Evolutionary conservation across 2,329 filamentous ascomycete species (phyloP).

Genomic region (Colletotrichum sp.): DNA sequence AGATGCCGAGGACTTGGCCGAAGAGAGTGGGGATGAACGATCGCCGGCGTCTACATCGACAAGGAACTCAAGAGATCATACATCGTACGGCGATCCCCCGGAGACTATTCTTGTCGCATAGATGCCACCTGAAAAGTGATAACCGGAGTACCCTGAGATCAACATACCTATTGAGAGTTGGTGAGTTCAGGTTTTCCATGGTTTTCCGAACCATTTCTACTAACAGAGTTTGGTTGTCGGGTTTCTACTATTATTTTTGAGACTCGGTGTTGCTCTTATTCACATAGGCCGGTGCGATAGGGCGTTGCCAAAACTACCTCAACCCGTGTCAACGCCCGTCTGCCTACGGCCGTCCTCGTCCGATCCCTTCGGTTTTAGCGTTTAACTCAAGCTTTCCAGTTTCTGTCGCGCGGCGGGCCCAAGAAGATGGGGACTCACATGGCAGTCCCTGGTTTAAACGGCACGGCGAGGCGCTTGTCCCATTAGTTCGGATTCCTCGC

Average conservation of each 20-base stretch:
- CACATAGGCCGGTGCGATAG: not conserved
- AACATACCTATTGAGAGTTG: not conserved
- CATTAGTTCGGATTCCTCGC: not conserved
- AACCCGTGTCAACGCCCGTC: not conserved
- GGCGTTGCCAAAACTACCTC: not conserved
- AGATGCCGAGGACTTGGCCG: not conserved
- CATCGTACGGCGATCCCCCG: not conserved
- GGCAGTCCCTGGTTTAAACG: not conserved
- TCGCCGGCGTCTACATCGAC: not conserved
- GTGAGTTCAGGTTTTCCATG: not conserved
- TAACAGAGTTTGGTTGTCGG: not conserved
- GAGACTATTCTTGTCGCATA: not conserved
- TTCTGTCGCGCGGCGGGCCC: not conserved
- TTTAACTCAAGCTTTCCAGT: not conserved
- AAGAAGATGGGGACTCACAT: not conserved
- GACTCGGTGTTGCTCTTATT: not conserved
- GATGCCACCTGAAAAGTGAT: not conserved
- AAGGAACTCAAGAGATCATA: not conserved
- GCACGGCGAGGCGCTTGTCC: not conserved
- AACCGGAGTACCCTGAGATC: not conserved
- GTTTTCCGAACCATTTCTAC: not conserved
- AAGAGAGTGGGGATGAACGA: not conserved
- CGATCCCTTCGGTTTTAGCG: not conserved
- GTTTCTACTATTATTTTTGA: not conserved
- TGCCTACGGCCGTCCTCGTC: not conserved